A percentile compares a stretch with the other conserved stretches of the same genome.
phyloP scores from a whole-genome alignment of 257 asterid genomes.

The Plectranthus barbatus region DNA sequence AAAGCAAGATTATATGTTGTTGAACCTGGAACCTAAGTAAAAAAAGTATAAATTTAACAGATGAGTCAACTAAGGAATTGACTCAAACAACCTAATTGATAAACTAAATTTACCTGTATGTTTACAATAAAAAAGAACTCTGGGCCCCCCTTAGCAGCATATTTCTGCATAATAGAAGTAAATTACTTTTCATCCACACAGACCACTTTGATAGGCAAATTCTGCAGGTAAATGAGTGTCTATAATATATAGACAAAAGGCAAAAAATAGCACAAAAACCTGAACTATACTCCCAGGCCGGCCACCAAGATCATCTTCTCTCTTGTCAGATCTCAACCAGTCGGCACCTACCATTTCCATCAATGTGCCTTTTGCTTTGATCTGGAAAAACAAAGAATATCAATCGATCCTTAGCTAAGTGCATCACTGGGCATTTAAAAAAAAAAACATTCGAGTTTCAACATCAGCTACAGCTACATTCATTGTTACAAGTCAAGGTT shows the following conservation, averaged over 20 bases:
- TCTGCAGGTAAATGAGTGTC: background rate
- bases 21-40: constrained; percentile 81
- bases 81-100: background rate
- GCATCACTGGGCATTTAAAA: background rate
- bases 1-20: constrained; percentile 79
- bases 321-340: constrained; percentile 94
- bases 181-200: constrained; percentile 13
- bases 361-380: constrained; percentile 78
- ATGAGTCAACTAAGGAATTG: background rate
- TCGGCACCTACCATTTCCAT: constrained; percentile 99
- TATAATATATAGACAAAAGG: background rate
- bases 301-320: constrained; percentile 96
- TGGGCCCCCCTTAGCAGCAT: constrained; percentile 85
- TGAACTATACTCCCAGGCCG: constrained; percentile 89
- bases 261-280: constrained; percentile 35
- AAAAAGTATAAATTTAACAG: constrained; percentile 7
- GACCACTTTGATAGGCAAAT: constrained; percentile 9
- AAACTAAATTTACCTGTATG: constrained; percentile 70
- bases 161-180: constrained; percentile 49
- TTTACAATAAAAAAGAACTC: constrained; percentile 76
- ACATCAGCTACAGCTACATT: background rate
- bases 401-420: constrained; percentile 3
- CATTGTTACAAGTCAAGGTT: constrained; percentile 6
- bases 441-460: background rate
- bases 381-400: constrained; percentile 33